Evolutionary conservation across 345 rosid species (phyloP), one percentile per base, ranked within the genome.

Genomic region (Noccaea caerulescens): DNA sequence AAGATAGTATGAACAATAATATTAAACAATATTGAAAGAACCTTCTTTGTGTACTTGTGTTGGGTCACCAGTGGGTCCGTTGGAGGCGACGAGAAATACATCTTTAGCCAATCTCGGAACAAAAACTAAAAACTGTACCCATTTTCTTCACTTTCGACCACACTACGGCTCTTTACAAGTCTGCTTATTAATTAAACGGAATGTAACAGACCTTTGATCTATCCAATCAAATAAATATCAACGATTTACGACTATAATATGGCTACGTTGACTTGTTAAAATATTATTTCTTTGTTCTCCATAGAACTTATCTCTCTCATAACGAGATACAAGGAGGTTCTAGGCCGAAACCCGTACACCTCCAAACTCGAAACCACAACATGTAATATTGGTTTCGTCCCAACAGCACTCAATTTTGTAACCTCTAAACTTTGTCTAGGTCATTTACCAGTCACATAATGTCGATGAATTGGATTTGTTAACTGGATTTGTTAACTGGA

Each of bases 21-120:
- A 10, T 11, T 59, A 52, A 13, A 41, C 44, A 52, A 60, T 18
- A 60, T 2, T 8, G 62, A 52, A 13, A 1, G 7, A 34, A 37
- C 14, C 5, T 25, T 27, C 2, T 20, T 54, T 7, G 74, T 70
- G 45, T 7, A 10, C 7, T 11, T 64, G 66, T 32, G 46, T 66
- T 67, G 73, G 69, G 73, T 67, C 57, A 52, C 0, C n/a, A 50
- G 7, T 70, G 68, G 68, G 75, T 52, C 67, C 12, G 23, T 47
- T 58, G 39, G 8, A 41, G 63, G 14, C 7, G 44, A 30, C 13
- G 27, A 16, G 1, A 13, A 14, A 8, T 10, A 7, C 20, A 55
- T 30, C 23, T 33, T 55, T 32, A 18, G 20, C 14, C 50, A 9
- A 16, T 16, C 18, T 16, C 18, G 18, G 18, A 16, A 16, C 18